Conservation (phyloP, 139 green algal genomes). For the Axilococcus clingmanii region DNA sequence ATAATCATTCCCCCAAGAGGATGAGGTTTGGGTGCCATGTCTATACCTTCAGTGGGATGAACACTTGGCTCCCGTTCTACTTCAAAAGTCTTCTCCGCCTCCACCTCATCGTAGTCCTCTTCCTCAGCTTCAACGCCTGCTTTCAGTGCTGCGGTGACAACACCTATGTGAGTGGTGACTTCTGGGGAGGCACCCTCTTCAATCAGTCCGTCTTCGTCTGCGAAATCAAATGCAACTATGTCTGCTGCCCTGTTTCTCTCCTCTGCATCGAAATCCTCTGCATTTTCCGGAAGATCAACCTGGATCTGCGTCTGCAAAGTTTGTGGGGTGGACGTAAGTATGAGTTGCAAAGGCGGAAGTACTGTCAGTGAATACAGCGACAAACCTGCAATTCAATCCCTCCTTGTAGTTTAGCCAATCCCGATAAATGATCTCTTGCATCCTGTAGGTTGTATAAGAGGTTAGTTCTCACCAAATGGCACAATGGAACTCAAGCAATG, state of each 20-base stretch:
- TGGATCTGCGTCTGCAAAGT: constrained; percentile 5
- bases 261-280: constrained; percentile 3
- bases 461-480: no score
- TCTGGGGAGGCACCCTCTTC: constrained; percentile 12
- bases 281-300: background rate
- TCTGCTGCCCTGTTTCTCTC: background rate
- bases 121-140: constrained; percentile 12
- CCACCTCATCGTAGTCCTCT: constrained; percentile 27
- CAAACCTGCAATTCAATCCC: background rate
- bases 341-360: background rate
- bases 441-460: background rate
- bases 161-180: constrained; percentile 2
- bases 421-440: background rate
- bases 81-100: constrained; percentile 1
- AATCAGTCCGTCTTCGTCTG: constrained; percentile 27
- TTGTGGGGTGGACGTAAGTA: no score
- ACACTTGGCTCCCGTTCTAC: background rate
- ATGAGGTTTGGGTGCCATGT: background rate
- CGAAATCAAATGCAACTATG: constrained; percentile 19
- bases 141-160: background rate
- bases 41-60: no score
- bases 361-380: background rate
- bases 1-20: background rate
- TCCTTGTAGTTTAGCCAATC: background rate
- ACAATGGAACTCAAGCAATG: no score